Evolutionary conservation across 441 rosid genomes (phyloP).

Genomic region (Brassica hybrid): DNA sequence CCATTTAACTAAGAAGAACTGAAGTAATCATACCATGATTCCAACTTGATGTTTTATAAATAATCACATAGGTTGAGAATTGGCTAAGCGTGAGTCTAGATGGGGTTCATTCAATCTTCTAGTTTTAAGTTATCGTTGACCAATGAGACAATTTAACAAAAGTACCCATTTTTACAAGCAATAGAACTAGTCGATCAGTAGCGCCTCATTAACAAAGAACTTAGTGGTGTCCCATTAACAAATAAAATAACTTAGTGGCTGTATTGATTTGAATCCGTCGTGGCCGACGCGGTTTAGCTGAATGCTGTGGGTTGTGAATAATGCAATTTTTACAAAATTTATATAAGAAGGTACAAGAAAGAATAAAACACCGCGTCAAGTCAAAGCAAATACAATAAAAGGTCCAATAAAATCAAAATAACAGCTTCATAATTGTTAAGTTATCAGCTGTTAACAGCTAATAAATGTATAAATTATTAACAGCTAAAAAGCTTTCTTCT

Average conservation of each 20-base stretch:
- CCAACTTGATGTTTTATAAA: not conserved
- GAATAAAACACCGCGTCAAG: conserved; percentile 18
- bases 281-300: conserved; percentile 38
- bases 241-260: not conserved
- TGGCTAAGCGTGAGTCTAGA: not conserved
- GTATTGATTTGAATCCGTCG: conserved; percentile 12
- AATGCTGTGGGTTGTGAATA: conserved; percentile 2
- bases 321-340: conserved; percentile 6
- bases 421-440: conserved; percentile 10
- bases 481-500: conserved; percentile 1
- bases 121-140: not conserved
- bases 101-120: not conserved
- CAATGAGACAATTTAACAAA: not conserved
- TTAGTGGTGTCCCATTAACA: conserved; percentile 28
- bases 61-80: not conserved
- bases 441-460: conserved; percentile 36
- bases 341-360: not conserved
- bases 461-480: not conserved
- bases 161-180: not conserved
- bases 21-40: not conserved
- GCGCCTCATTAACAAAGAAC: conserved; percentile 3
- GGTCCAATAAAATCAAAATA: conserved; percentile 16
- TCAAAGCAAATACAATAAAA: conserved; percentile 21
- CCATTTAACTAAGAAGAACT: not conserved
- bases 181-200: conserved; percentile 3